Conservation (phyloP, 352 stramenopile genomes). For the Globisporangium paddicum region DNA sequence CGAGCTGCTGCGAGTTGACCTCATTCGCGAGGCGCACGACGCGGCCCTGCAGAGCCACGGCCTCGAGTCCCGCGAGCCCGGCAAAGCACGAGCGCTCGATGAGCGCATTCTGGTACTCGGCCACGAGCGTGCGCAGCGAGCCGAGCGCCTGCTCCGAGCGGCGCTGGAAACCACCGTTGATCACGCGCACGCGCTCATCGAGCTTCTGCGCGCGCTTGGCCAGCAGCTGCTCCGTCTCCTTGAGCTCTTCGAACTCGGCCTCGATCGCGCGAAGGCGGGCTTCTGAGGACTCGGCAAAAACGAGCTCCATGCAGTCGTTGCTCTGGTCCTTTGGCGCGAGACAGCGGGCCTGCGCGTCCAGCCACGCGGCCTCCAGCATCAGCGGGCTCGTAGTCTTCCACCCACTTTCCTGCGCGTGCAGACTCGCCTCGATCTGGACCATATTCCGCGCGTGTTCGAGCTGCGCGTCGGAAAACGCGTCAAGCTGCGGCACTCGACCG, state of each 20-base stretch:
- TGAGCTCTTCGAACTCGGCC: conserved; percentile 61
- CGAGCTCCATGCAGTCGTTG: conserved; percentile 22
- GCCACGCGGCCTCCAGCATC: conserved; percentile 29
- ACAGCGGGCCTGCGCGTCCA: conserved; percentile 30
- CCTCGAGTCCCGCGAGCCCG: conserved; percentile 52
- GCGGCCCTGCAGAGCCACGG: conserved; percentile 47
- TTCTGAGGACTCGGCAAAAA: conserved; percentile 32
- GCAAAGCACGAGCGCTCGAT: conserved; percentile 73
- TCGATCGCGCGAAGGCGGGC: conserved; percentile 50
- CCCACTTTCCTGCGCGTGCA: conserved; percentile 25
- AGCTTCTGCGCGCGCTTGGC: conserved; percentile 72
- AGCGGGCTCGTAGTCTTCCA: conserved; percentile 30
- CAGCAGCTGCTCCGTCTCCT: conserved; percentile 53
- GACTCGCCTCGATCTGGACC: conserved; percentile 73
- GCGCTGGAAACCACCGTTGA: conserved; percentile 57
- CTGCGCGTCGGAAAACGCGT: conserved; percentile 56
- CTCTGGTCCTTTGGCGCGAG: conserved; percentile 19
- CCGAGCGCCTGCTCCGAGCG: conserved; percentile 36
- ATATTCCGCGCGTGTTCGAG: conserved; percentile 67
- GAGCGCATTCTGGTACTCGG: conserved; percentile 42
- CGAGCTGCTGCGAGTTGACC: conserved; percentile 67
- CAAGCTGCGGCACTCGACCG: conserved; percentile 21
- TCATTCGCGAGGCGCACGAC: conserved; percentile 64
- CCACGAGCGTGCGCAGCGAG: conserved; percentile 30
- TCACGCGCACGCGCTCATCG: conserved; percentile 51